These are phyloP conservation scores for Colletotrichum cereale DNA, from an alignment of 2,329 filamentous ascomycete species.

Conservation along the genomic window DNA sequence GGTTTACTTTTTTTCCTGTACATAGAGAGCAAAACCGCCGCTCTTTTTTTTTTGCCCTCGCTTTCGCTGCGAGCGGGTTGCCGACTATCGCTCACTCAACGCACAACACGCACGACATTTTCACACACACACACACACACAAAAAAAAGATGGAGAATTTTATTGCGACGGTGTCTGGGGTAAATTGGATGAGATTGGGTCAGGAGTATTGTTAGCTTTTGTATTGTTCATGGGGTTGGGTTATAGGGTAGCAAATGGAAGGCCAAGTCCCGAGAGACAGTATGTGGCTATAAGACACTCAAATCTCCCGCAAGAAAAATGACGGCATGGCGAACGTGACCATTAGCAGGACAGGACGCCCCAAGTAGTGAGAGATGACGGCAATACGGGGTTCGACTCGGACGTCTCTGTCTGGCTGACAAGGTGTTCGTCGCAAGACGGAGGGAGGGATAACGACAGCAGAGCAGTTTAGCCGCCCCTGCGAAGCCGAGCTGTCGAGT, in stretches of 20 bases:
- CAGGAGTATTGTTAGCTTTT: not conserved
- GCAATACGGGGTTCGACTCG: not conserved
- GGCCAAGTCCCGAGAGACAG: slow-evolving; percentile 1
- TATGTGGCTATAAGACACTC: not conserved
- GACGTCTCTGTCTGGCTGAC: not conserved
- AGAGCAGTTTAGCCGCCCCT: not conserved
- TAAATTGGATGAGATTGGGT: not conserved
- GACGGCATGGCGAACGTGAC: not conserved
- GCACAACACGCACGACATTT: not conserved
- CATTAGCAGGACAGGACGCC: not conserved
- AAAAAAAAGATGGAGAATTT: not conserved
- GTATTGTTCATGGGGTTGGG: not conserved
- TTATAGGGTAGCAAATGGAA: not conserved
- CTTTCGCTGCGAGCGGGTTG: not conserved
- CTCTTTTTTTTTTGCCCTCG: slow-evolving; percentile 2
- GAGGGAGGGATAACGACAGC: not conserved
- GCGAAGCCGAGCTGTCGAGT: not conserved
- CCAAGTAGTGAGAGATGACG: no score
- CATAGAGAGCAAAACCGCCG: slow-evolving; percentile 10
- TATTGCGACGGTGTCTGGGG: slow-evolving; percentile 16
- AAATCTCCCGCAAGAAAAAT: not conserved
- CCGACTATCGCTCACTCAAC: not conserved
- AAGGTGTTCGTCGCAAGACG: slow-evolving; percentile 7
- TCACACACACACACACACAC: not conserved
- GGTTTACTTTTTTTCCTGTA: slow-evolving; percentile 5